These are phyloP conservation scores for Leishmania amazonensis DNA, from an alignment of 208 protist species.

Conservation along the genomic window DNA sequence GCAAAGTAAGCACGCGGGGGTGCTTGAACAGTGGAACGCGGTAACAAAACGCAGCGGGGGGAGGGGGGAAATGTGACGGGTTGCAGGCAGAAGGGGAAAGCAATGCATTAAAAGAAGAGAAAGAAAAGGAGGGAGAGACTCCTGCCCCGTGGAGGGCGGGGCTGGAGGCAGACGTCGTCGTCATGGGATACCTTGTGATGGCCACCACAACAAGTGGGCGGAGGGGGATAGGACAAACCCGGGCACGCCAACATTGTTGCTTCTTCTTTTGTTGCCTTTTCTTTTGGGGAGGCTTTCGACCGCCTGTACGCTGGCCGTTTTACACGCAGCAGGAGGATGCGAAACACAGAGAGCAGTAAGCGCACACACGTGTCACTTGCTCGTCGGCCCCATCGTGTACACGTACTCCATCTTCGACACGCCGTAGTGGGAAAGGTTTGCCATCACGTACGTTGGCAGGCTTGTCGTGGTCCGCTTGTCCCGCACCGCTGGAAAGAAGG, in stretches of 20 bases:
- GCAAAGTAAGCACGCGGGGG: background rate
- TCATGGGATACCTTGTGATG: background rate
- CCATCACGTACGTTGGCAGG: slow-evolving; percentile 44
- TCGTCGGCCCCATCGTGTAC: slow-evolving; percentile 18
- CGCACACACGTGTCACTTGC: slow-evolving; percentile 8
- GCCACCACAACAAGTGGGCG: background rate
- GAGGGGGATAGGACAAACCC: background rate
- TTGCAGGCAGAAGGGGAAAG: background rate
- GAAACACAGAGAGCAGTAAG: background rate
- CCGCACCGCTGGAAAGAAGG: slow-evolving; percentile 34
- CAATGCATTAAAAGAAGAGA: background rate
- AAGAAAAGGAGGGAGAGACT: background rate
- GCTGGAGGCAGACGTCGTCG: background rate
- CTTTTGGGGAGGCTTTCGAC: background rate
- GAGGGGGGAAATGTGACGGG: background rate
- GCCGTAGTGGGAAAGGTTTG: slow-evolving; percentile 50
- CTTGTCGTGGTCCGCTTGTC: slow-evolving; percentile 18
- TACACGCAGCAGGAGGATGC: background rate
- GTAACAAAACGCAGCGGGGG: background rate
- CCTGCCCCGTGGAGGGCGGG: background rate
- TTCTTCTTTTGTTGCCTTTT: background rate
- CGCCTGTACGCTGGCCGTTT: background rate
- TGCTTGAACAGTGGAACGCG: background rate
- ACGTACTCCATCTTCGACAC: slow-evolving; percentile 56
- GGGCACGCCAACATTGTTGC: background rate